Evolutionary conservation across 192 early-diverging fungal species (phyloP), one percentile per base, ranked within the genome.

Genomic region (Phlyctochytrium bullatum): DNA sequence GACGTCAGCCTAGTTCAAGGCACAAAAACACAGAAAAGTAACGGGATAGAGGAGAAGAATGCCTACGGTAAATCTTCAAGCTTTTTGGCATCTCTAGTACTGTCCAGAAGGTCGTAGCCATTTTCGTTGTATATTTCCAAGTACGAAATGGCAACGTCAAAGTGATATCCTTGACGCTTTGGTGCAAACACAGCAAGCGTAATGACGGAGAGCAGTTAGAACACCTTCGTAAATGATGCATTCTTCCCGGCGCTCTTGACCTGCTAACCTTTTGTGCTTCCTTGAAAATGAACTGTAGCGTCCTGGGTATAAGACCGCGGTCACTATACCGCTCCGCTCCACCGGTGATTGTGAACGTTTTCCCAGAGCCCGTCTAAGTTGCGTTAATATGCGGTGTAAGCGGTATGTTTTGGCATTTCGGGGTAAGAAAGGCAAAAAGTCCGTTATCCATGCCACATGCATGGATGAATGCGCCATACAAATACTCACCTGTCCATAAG

Each of bases 321-420:
- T 88, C 86, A 17, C 76, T 66, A 67, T 88, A 88, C 36, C 76
- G 66, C 62, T 83, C 84, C 1, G 86, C 80, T 3, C 86, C 86
- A 16, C 86, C 86, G 2, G 84, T 88, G 40, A 88, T 88, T 36
- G 86, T 88, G 54, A 85, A 88, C n/a, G 86, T 88, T 61, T 88
- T 88, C 4, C 86, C 86, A 17, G 82, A 86, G 25, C 86, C 86
- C 23, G 86, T 88, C 75, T 86, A 57, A n/a, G n/a, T n/a, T n/a
- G n/a, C n/a, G n/a, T n/a, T n/a, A n/a, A n/a, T n/a, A n/a, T n/a
- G 24, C 50, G 31, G 36, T 30, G 4, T 10, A 31, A 29, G 1
- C 25, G 12, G 50, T 16, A 36, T 24, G n/a, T n/a, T n/a, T n/a
- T n/a, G n/a, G n/a, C n/a, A n/a, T n/a, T 50, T 28, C 51, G n/a